Percentiles rank a stretch among this genome's conserved stretches.
Conservation (phyloP, 257 asterid species). For the Leptodermis oblonga region DNA sequence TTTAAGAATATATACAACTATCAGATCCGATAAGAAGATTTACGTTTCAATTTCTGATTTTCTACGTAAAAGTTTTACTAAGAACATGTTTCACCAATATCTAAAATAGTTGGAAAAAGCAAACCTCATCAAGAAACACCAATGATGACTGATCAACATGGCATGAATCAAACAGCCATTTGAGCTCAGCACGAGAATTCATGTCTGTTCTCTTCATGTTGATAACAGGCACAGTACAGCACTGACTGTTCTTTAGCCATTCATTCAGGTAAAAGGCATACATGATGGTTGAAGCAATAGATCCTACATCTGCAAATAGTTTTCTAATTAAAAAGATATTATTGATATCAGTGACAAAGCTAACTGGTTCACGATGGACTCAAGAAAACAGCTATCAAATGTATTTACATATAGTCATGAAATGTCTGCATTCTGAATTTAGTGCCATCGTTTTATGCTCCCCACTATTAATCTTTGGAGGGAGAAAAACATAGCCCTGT, state of each 20-base stretch:
- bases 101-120: constrained; percentile 6
- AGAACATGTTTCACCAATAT: not conserved
- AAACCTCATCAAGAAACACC: constrained; percentile 71
- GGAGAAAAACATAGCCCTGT: not conserved
- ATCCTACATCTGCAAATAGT: constrained; percentile 61
- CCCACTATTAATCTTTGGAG: not conserved
- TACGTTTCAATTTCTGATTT: not conserved
- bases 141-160: constrained; percentile 60
- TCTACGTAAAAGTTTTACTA: not conserved
- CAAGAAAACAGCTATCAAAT: not conserved
- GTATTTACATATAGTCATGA: not conserved
- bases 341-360: constrained; percentile 3
- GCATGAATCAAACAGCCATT: constrained; percentile 74
- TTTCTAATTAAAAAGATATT: constrained; percentile 16
- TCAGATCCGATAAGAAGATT: not conserved
- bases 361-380: constrained; percentile 1
- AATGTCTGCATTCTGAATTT: not conserved
- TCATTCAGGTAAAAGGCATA: constrained; percentile 63
- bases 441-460: not conserved
- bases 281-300: constrained; percentile 69
- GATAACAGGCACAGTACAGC: constrained; percentile 68
- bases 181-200: constrained; percentile 49
- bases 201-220: constrained; percentile 65
- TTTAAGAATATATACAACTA: not conserved
- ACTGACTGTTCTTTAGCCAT: constrained; percentile 37